A percentile compares a stretch with the other conserved stretches of the same genome.
phyloP scores from a whole-genome alignment of 768 basidiomycete genomes.

The Mycena sanguinolenta region DNA sequence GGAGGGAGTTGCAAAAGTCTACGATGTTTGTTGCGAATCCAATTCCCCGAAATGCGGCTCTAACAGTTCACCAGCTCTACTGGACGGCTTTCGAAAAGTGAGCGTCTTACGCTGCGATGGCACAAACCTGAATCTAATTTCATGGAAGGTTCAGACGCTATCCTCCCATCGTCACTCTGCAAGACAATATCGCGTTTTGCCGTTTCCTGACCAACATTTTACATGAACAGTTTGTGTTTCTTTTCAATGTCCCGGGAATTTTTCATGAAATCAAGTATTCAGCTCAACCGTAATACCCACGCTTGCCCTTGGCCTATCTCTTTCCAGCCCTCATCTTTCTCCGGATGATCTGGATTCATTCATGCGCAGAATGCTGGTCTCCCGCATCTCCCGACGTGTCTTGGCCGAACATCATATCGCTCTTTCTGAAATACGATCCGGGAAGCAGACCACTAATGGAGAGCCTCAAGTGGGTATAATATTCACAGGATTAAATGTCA shows the following conservation, averaged over 20 bases:
- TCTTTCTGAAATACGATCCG: slow-evolving; percentile 70
- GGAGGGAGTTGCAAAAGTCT: slow-evolving; percentile 85
- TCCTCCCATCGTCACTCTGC: slow-evolving; percentile 76
- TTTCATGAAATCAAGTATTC: slow-evolving; percentile 14
- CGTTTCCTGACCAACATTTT: slow-evolving; percentile 73
- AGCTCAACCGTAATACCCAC: slow-evolving; percentile 87
- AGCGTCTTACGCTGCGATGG: neutral
- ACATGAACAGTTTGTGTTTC: slow-evolving; percentile 77
- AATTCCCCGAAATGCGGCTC: slow-evolving; percentile 6
- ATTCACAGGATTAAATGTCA: slow-evolving; percentile 79
- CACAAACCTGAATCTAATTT: neutral
- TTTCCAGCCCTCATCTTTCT: slow-evolving; percentile 84
- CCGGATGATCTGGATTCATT: slow-evolving; percentile 88
- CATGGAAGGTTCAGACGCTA: slow-evolving; percentile 64
- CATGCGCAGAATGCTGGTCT: slow-evolving; percentile 92
- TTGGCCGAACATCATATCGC: slow-evolving; percentile 92
- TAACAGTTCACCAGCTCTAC: slow-evolving; percentile 71
- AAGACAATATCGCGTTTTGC: slow-evolving; percentile 87
- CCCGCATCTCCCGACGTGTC: slow-evolving; percentile 90
- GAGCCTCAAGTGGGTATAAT: slow-evolving; percentile 89
- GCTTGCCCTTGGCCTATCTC: slow-evolving; percentile 84
- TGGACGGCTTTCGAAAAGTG: slow-evolving; percentile 91
- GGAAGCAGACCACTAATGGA: slow-evolving; percentile 49
- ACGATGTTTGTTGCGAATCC: slow-evolving; percentile 69
- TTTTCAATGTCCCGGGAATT: slow-evolving; percentile 16